Evolutionary conservation across 129 eudicot genomes (phyloP), one percentile per base, ranked within the genome.

Genomic region (Flaveria linearis): DNA sequence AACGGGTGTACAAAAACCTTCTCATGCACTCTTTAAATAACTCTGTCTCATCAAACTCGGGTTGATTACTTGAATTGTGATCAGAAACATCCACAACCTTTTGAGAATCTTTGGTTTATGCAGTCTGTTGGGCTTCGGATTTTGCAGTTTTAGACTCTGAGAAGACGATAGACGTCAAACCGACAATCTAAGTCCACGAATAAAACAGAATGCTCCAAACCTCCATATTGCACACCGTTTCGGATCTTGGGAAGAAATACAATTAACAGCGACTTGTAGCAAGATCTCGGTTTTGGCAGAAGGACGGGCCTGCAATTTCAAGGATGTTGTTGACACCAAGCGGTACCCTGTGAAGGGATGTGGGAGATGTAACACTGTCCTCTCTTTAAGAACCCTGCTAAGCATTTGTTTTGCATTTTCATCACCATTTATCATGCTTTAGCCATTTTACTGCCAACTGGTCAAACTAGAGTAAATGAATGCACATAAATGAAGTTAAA

Each of bases 131-230:
- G n/a, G 81, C 78, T 65, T 75, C 78, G 2, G 26, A 66, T 50
- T 82, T 55, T 80, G 82, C 69, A 57, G 81, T 74, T 81, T 84
- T 36, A 93, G 72, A 3, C 61, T 66, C 23, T 82, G 87, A 15
- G 91, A 74, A 93, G 82, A 39, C 91, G 90, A 72, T 78, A 74
- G 63, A 88, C 81, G 66, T 93, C 98, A 56, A 93, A 84, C 42
- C 91, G 96, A 72, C 98, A 93, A 78, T 93, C 98, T 80, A 93
- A 80, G 82, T 93, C 98, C 56, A 90, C 49, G 68, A 85, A 93
- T 72, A 91, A 74, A n/a, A 88, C 96, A 9, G 76, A 63, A 10
- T 79, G 88, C 69, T 83, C 97, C 75, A 85, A 81, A 7, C 98
- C 98, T 57, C 93, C 97, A 46, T 85, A 90, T 22, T 80, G 81